Evolutionary conservation across 164 flowering plant species (phyloP), one percentile per base, ranked within the genome.

Genomic region (Umbilicus rupestris): DNA sequence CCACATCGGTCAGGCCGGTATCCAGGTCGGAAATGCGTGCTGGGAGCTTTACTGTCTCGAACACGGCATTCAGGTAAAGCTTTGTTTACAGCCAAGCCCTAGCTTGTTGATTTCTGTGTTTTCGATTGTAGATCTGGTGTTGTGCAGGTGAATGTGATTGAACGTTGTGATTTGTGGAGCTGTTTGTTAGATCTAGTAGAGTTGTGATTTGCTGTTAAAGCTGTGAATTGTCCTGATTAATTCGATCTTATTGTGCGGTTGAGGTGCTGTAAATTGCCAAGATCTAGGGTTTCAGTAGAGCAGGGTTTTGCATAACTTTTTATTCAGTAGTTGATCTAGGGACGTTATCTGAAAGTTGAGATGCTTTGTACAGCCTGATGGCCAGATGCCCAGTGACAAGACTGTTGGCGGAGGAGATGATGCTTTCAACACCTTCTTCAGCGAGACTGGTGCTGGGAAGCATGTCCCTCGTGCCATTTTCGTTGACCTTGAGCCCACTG

Each of bases 1-100:
- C 66, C 84, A 82, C 79, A 82, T 82, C 31, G 86, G 86, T 55
- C 86, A 82, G 74, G 84, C 84, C 45, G 82, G 82, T 66, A 78
- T 81, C 30, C 81, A 80, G 79, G 83, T 80, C 69, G 83, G 83
- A 50, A 80, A 80, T 72, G 80, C 83, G 3, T 71, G 70, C 66
- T 69, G 84, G 84, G 83, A 78, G 55, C 83, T 80, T 70, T 78
- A 78, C 76, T 80, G 81, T 63, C 81, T 80, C 71, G 84, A 81
- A 75, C 84, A 78, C 39, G 82, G 84, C 69, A 81, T 81, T 65
- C 81, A 78, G 84, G 81, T 78, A 66, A 52, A n/a, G n/a, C 50
- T n/a, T 31, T 7, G 16, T 31, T 11, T 17, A 19, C 64, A 6
- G n/a, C 12, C 22, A 33, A 28, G 9, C 10, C 17, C 14, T n/a